Base-by-base conservation (phyloP, 805 yeast species). In the Alloascoidea hylecoeti region DNA sequence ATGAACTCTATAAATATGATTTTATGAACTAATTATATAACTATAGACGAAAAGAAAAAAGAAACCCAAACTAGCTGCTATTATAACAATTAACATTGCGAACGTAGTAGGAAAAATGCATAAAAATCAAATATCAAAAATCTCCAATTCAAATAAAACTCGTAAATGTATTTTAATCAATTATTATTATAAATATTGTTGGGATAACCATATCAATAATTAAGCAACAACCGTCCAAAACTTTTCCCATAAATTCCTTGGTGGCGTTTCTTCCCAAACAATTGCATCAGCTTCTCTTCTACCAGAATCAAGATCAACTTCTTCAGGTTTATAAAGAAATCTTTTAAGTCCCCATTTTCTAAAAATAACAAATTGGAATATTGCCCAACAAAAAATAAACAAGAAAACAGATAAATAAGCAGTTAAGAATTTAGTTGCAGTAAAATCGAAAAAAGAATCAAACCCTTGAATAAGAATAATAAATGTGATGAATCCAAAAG, bases 381-480 rank as follows among this genome's bases (percentile, higher is more conserved):
- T 65, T 2, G 66, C 40, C 75, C 75, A 83, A 4, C 70, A 47
- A 5, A 59, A 68, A 34, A 66, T 60, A 53, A 76, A 77, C 36
- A 78, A 56, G 40, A 80, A 66, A 30, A 79, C 62, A 13, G 89
- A 81, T 40, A 83, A 62, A 51, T 83, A 83, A 16, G 81, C 70
- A 17, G 83, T 72, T 53, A 81, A 72, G 61, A 83, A 83, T 28
- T 60, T 57, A 6, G 70, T 53, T 2, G 70, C 80, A 42, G 59
- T 60, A 48, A 78, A 60, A 6, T 56, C 55, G 39, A 72, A 72
- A 57, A 83, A 83, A 1, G 72, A 70, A 1, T 67, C 55, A 54
- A 68, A 83, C 30, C 94, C 94, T 57, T 84, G 88, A 43, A 83
- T 64, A 43, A 82, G 64, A 17, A 71, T 69, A 50, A 84, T 69